phyloP scores from a whole-genome alignment of 306 rosid genomes.

The Benincasa hispida region DNA sequence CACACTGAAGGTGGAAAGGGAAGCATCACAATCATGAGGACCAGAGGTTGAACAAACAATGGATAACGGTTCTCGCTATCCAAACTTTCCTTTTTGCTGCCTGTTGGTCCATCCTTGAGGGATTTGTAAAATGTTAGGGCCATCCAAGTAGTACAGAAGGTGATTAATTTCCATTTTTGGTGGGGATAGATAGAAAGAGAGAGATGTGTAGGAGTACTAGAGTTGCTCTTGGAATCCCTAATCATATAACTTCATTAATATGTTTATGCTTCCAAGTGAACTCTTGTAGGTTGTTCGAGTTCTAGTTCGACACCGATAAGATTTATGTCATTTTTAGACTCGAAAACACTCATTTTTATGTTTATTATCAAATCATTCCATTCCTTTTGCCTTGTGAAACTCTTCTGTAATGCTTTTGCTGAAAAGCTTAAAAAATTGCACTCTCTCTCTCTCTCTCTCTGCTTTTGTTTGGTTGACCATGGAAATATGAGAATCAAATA shows the following conservation, averaged over 20 bases:
- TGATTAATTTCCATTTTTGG: neutral
- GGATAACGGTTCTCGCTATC: slow-evolving; percentile 12
- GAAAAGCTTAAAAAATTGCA: neutral
- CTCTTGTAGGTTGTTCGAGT: neutral
- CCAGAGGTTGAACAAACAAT: slow-evolving; percentile 48
- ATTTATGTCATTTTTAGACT: neutral
- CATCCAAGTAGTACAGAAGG: slow-evolving; percentile 6
- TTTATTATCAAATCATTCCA: neutral
- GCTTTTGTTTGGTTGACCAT: neutral
- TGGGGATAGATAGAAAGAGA: neutral
- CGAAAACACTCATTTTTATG: neutral
- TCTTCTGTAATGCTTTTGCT: neutral
- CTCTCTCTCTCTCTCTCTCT: neutral
- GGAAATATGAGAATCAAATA: neutral
- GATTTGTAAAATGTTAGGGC: slow-evolving; percentile 22
- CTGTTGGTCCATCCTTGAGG: slow-evolving; percentile 11
- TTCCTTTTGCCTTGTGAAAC: neutral
- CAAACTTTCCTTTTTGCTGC: neutral
- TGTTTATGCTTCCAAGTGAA: slow-evolving; percentile 25
- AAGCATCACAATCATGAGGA: slow-evolving; percentile 96
- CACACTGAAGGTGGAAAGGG: slow-evolving; percentile 92
- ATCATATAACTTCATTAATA: slow-evolving; percentile 10
- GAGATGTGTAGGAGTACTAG: neutral
- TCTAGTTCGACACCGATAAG: neutral
- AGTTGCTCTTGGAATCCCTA: slow-evolving; percentile 13